Base-by-base conservation (phyloP, 73 alveolate genomes). In the Paraurostyla sp. region DNA sequence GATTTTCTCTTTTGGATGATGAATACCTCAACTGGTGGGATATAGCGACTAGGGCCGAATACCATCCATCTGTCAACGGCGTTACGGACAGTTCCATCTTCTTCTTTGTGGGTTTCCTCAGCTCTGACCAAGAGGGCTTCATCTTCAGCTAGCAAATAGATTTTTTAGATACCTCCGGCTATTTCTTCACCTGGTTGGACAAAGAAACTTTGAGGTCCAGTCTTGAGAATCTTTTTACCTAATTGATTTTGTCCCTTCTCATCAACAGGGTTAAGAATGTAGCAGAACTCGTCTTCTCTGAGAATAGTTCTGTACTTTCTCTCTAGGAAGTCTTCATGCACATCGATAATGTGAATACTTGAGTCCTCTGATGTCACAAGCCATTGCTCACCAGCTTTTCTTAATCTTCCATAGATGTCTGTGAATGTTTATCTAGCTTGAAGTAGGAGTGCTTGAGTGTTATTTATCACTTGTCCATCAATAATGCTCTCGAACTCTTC, bases 41-140 rank as follows among this genome's bases (percentile, higher is more conserved):
- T 84, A 49, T 93, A 95, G 20, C 95, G 71, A 57, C 97, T 43
- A 38, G 98, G 98, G 2, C 98, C 98, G 71, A 83, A 68, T 46
- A 95, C 81, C 98, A 95, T 95, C 98, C 98, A 95, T 86, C 94
- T 92, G 82, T 95, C 97, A 71, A 95, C 98, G 45, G 98, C 97
- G 16, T 83, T 76, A 30, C 63, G 43, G 33, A 62, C 85, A 43
- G 90, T 85, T 25, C 83, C 93, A 35, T 91, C 94, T 6, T 86
- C 93, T 23, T 69, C 93, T 16, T 57, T 76, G 84, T 84, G 92
- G 36, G 83, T 90, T 68, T 95, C 98, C 33, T 91, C 87, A 0
- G 98, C 98, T 54, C 90, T 90, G n/a, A 95, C 88, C 0, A 95
- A 83, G n/a, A 95, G 87, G 2, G 98, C 97, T 86, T 95, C 96